A percentile compares a stretch with the other conserved stretches of the same genome.
Evolutionary conservation across 176 grass and related monocot genomes (phyloP).

Genomic region (Aegilops umbellulata): DNA sequence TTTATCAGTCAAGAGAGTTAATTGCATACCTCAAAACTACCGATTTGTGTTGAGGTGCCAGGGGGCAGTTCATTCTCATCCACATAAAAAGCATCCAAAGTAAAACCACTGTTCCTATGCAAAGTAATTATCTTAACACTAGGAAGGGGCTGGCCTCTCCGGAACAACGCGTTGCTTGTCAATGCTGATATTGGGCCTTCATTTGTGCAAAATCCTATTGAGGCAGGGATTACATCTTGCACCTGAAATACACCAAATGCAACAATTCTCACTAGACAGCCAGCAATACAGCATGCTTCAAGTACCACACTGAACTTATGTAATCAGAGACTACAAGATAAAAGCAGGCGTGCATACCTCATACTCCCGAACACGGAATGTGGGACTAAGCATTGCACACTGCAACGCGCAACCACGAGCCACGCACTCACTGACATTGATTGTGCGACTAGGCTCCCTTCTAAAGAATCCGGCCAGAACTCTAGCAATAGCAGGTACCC

Average conservation of each 20-base stretch:
- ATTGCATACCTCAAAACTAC: slow-evolving; percentile 70
- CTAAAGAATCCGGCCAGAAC: slow-evolving; percentile 76
- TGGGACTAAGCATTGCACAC: slow-evolving; percentile 94
- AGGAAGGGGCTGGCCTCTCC: slow-evolving; percentile 73
- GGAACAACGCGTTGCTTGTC: slow-evolving; percentile 61
- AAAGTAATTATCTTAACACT: slow-evolving; percentile 80
- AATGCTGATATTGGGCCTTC: slow-evolving; percentile 62
- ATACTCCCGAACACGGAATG: slow-evolving; percentile 84
- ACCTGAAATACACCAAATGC: slow-evolving; percentile 55
- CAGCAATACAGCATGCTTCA: slow-evolving; percentile 9
- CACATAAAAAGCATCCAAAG: slow-evolving; percentile 80
- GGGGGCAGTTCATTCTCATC: slow-evolving; percentile 73
- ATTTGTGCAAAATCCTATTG: slow-evolving; percentile 60
- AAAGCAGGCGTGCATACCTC: slow-evolving; percentile 50
- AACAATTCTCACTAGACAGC: background rate
- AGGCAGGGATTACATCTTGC: slow-evolving; percentile 80
- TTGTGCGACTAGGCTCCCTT: slow-evolving; percentile 72
- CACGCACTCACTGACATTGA: slow-evolving; percentile 97
- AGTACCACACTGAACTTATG: background rate
- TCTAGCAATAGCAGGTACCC: slow-evolving; percentile 72
- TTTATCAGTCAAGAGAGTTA: slow-evolving; percentile 10
- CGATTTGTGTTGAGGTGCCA: slow-evolving; percentile 54
- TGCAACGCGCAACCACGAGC: slow-evolving; percentile 85
- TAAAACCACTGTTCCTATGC: slow-evolving; percentile 53
- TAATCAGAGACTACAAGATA: background rate